These are phyloP conservation scores for Cladosporium sp. DNA, from an alignment of 2,329 filamentous ascomycete species.

Conservation along the genomic window DNA sequence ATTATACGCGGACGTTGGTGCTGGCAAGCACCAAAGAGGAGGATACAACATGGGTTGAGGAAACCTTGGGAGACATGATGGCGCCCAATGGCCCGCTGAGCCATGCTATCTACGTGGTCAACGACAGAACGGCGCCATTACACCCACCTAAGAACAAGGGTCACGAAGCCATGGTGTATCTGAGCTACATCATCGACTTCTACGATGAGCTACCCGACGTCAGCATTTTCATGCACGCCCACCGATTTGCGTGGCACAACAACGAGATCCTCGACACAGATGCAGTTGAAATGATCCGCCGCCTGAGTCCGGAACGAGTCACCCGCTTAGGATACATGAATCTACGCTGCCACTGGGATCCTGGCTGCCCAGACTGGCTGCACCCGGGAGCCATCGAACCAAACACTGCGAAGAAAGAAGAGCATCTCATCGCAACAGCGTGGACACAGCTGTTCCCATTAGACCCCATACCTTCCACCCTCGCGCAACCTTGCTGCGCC, in stretches of 20 bases:
- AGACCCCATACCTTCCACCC: slow-evolving; percentile 43
- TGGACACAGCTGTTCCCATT: slow-evolving; percentile 47
- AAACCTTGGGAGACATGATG: slow-evolving; percentile 43
- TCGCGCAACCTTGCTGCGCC: slow-evolving; percentile 59
- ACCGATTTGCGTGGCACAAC: slow-evolving; percentile 56
- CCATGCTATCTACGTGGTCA: slow-evolving; percentile 48
- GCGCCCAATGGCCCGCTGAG: slow-evolving; percentile 30
- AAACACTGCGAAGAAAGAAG: slow-evolving; percentile 38
- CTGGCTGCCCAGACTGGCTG: slow-evolving; percentile 53
- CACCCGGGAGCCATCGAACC: slow-evolving; percentile 40
- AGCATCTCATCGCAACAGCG: slow-evolving; percentile 39
- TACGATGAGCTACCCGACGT: slow-evolving; percentile 57
- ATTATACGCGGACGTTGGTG: slow-evolving; percentile 52
- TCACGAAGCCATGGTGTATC: slow-evolving; percentile 59
- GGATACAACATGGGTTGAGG: slow-evolving; percentile 51
- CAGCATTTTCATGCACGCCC: slow-evolving; percentile 57
- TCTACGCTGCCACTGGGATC: slow-evolving; percentile 51
- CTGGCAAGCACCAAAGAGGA: slow-evolving; percentile 50
- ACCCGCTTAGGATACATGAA: slow-evolving; percentile 51
- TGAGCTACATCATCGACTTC: slow-evolving; percentile 57
- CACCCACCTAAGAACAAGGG: slow-evolving; percentile 55
- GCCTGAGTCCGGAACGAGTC: slow-evolving; percentile 43
- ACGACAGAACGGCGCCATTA: slow-evolving; percentile 43
- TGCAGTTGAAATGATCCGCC: slow-evolving; percentile 40
- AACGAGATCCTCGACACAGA: slow-evolving; percentile 46